Percentiles rank a stretch among this genome's conserved stretches.
Conservation (phyloP, 352 stramenopile species). For the Phytopythium montanum region DNA sequence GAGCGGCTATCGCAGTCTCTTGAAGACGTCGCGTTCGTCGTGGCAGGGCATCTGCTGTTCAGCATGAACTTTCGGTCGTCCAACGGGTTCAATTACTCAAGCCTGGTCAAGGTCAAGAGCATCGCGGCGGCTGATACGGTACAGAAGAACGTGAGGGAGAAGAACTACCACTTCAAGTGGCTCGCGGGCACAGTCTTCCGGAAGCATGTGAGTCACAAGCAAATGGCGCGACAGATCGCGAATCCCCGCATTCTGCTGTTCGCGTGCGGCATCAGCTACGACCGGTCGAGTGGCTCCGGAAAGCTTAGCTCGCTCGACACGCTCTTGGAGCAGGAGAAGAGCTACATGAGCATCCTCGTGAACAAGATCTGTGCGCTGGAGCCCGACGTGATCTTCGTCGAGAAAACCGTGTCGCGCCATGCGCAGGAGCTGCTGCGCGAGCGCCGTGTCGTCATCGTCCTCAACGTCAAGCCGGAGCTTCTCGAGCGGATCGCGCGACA, state of each 20-base stretch:
- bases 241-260: conserved; percentile 98
- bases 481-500: conserved; percentile 92
- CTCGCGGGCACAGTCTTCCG: conserved; percentile 94
- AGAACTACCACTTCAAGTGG: conserved; percentile 90
- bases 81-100: conserved; percentile 78
- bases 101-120: conserved; percentile 83
- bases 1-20: conserved; percentile 42
- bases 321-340: conserved; percentile 95
- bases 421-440: conserved; percentile 93
- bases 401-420: conserved; percentile 83
- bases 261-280: conserved; percentile 95
- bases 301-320: conserved; percentile 94
- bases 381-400: conserved; percentile 95
- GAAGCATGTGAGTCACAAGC: conserved; percentile 97
- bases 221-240: conserved; percentile 91
- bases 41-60: conserved; percentile 69
- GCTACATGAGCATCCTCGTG: conserved; percentile 97
- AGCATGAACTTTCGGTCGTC: conserved; percentile 75
- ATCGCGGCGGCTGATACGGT: conserved; percentile 49
- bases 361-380: conserved; percentile 95
- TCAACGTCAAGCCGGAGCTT: conserved; percentile 93
- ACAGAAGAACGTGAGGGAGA: conserved; percentile 75
- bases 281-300: conserved; percentile 77
- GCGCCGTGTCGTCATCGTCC: conserved; percentile 89
- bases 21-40: conserved; percentile 76